A percentile compares a stretch with the other conserved stretches of the same genome.
phyloP scores from a whole-genome alignment of 2,329 filamentous ascomycete species.

The Phyllosticta citriasiana region DNA sequence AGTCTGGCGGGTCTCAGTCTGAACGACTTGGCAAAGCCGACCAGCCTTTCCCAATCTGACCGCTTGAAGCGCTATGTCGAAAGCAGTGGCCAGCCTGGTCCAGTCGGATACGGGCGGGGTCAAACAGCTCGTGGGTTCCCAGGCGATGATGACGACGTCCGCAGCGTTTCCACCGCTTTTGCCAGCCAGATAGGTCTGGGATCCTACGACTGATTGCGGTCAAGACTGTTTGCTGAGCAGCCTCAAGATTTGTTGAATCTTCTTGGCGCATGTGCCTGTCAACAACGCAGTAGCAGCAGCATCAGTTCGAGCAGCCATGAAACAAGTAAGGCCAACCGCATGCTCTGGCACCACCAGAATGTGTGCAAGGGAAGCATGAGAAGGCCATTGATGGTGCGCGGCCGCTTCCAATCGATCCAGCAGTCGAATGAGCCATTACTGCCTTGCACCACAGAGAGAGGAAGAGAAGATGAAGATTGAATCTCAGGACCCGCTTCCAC shows the following conservation, averaged over 20 bases:
- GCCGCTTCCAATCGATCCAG: background rate
- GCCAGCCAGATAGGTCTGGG: conserved; percentile 76
- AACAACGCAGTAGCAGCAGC: background rate
- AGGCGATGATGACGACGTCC: conserved; percentile 77
- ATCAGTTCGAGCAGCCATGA: background rate
- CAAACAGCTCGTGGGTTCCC: conserved; percentile 32
- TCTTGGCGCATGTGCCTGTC: background rate
- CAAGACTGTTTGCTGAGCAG: background rate
- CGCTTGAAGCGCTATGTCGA: conserved; percentile 92
- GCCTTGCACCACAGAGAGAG: background rate
- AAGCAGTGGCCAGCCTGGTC: conserved; percentile 53
- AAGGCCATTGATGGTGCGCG: background rate
- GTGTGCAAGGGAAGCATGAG: background rate
- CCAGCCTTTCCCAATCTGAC: conserved; percentile 72
- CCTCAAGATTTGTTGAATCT: background rate
- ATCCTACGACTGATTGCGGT: conserved; percentile 47
- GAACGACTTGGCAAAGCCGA: conserved; percentile 59
- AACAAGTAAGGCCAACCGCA: background rate
- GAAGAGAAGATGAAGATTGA: background rate
- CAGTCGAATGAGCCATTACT: background rate
- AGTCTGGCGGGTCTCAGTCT: conserved; percentile 78
- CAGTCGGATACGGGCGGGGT: conserved; percentile 30
- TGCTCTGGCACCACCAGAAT: background rate
- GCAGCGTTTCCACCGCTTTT: conserved; percentile 93
- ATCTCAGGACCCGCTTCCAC: background rate